These are phyloP conservation scores for Cyberlindnera nakhonratchasimensis DNA, from an alignment of 805 yeast species.

Conservation along the genomic window DNA sequence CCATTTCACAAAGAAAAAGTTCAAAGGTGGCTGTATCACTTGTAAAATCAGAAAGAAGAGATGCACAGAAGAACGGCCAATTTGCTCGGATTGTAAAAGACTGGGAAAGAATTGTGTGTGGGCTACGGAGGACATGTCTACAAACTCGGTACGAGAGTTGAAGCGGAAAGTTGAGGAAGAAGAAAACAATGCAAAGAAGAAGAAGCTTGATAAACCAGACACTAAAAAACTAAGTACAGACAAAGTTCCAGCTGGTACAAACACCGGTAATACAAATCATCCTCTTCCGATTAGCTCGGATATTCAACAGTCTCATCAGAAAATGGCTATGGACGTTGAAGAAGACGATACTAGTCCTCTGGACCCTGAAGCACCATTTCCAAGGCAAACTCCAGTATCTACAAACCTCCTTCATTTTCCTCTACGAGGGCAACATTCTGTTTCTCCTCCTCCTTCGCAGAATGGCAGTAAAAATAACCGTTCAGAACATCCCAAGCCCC, in stretches of 20 bases:
- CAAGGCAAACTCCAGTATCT: slow-evolving; percentile 25
- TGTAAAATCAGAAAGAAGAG: slow-evolving; percentile 69
- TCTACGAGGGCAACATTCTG: slow-evolving; percentile 10
- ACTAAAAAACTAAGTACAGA: slow-evolving; percentile 3
- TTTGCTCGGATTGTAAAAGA: slow-evolving; percentile 63
- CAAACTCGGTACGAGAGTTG: slow-evolving; percentile 27
- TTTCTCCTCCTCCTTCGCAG: slow-evolving; percentile 7
- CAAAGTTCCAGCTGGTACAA: neutral
- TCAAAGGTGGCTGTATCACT: slow-evolving; percentile 63
- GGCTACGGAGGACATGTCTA: slow-evolving; percentile 48
- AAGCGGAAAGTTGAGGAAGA: slow-evolving; percentile 27
- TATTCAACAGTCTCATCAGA: neutral
- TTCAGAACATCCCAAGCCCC: neutral
- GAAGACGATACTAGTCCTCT: slow-evolving; percentile 16
- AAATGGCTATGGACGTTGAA: slow-evolving; percentile 2
- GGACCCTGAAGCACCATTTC: slow-evolving; percentile 12
- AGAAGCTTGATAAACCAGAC: slow-evolving; percentile 4
- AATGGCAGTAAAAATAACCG: neutral
- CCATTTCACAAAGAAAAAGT: slow-evolving; percentile 34
- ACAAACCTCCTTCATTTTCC: slow-evolving; percentile 21
- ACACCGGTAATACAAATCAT: neutral
- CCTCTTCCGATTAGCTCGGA: too few species aligned
- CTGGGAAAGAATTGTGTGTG: slow-evolving; percentile 65
- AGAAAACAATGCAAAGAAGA: slow-evolving; percentile 17
- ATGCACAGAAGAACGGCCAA: slow-evolving; percentile 70